Evolutionary conservation across 2,329 filamentous ascomycete species (phyloP).

Genomic region (Paecilomyces formosus): DNA sequence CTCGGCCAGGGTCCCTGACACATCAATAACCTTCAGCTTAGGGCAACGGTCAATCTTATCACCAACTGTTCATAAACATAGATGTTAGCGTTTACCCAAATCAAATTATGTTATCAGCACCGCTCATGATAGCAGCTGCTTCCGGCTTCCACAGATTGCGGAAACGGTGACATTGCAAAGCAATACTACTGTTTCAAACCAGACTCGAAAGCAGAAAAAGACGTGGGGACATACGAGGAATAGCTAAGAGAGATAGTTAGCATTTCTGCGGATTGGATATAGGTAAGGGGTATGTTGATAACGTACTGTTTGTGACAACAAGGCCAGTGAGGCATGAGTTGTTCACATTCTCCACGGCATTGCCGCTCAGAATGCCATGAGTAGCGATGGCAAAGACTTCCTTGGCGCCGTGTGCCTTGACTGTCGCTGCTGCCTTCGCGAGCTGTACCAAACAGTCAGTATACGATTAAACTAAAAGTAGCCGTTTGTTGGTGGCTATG

Average conservation of each 20-base stretch:
- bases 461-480: not conserved
- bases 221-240: not conserved
- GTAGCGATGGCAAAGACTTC: slow-evolving; percentile 93
- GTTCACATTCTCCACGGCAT: slow-evolving; percentile 80
- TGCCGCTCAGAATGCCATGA: slow-evolving; percentile 82
- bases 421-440: slow-evolving; percentile 79
- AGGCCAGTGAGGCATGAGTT: slow-evolving; percentile 66
- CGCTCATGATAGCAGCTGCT: too few relatives aligned
- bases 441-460: slow-evolving; percentile 24
- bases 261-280: not conserved
- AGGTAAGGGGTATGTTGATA: slow-evolving; percentile 40
- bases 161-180: too few relatives aligned
- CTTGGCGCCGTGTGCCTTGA: slow-evolving; percentile 77
- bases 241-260: not conserved
- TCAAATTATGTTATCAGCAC: too few relatives aligned
- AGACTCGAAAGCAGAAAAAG: not conserved
- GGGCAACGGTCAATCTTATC: slow-evolving; percentile 73
- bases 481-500: not conserved
- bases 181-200: not conserved
- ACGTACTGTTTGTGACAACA: slow-evolving; percentile 86
- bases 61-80: not conserved
- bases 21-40: slow-evolving; percentile 83
- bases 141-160: too few relatives aligned
- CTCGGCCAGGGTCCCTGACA: slow-evolving; percentile 63
- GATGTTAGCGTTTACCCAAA: not conserved